Evolutionary conservation across 1,139 yeast genomes (phyloP).

Genomic region (Kodamaea plutei): DNA sequence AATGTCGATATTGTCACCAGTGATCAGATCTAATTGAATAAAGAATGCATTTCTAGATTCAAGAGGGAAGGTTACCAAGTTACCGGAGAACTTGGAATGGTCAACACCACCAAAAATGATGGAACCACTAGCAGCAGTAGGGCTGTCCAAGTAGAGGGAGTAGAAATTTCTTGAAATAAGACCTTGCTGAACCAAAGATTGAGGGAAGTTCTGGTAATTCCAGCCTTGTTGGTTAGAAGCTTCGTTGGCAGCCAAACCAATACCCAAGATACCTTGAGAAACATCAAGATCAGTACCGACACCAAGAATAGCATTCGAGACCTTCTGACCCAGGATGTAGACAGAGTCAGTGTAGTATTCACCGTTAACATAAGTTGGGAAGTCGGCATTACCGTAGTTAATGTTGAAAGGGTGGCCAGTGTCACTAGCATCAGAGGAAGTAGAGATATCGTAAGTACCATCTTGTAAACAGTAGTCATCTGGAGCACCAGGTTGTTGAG

Average conservation of each 20-base stretch:
- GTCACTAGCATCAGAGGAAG: slow-evolving; percentile 7
- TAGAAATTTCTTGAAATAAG: slow-evolving; percentile 16
- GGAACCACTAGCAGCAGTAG: slow-evolving; percentile 13
- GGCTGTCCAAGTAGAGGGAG: slow-evolving; percentile 18
- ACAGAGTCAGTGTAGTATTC: slow-evolving; percentile 8
- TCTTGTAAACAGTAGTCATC: slow-evolving; percentile 3
- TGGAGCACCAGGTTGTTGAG: neutral
- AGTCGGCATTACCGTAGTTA: slow-evolving; percentile 10
- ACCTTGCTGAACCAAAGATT: slow-evolving; percentile 16
- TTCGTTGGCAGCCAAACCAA: slow-evolving; percentile 13
- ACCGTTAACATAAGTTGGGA: slow-evolving; percentile 8
- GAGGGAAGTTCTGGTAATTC: slow-evolving; percentile 19
- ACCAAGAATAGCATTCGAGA: slow-evolving; percentile 14
- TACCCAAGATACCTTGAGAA: slow-evolving; percentile 17
- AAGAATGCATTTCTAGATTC: slow-evolving; percentile 5
- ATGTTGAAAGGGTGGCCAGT: slow-evolving; percentile 8
- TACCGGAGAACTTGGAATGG: slow-evolving; percentile 15
- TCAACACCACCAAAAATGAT: slow-evolving; percentile 21
- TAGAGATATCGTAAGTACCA: slow-evolving; percentile 10
- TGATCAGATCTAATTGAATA: slow-evolving; percentile 5
- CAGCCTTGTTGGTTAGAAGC: slow-evolving; percentile 3
- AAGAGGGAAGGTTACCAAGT: slow-evolving; percentile 10
- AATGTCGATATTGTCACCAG: slow-evolving; percentile 1
- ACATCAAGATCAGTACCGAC: slow-evolving; percentile 10
- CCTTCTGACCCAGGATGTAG: slow-evolving; percentile 3